These are phyloP conservation scores for Meyerozyma carpophila DNA, from an alignment of 1,139 yeast species.

Conservation along the genomic window DNA sequence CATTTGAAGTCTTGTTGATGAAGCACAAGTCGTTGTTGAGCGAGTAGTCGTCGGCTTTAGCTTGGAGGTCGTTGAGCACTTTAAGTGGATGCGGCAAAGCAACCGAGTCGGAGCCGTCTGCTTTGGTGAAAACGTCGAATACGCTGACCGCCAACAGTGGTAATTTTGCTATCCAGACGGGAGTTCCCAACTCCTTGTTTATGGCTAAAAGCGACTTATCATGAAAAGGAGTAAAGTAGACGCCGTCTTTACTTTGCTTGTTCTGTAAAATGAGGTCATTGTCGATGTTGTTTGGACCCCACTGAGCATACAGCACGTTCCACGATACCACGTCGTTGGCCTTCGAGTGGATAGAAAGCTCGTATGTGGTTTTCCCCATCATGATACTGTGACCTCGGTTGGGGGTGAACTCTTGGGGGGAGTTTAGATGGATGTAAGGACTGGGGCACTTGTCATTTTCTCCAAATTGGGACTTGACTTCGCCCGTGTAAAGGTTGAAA, in stretches of 20 bases:
- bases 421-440: slow-evolving; percentile 18
- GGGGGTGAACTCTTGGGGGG: slow-evolving; percentile 6
- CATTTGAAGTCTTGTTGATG: slow-evolving; percentile 57
- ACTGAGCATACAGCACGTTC: slow-evolving; percentile 83
- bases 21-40: slow-evolving; percentile 44
- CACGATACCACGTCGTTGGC: slow-evolving; percentile 57
- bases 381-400: slow-evolving; percentile 22
- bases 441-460: slow-evolving; percentile 28
- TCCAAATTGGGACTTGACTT: slow-evolving; percentile 70
- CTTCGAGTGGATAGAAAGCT: slow-evolving; percentile 48
- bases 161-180: slow-evolving; percentile 71
- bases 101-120: slow-evolving; percentile 28
- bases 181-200: slow-evolving; percentile 59
- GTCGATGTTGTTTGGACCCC: slow-evolving; percentile 93
- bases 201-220: slow-evolving; percentile 67
- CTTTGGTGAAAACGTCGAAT: slow-evolving; percentile 58
- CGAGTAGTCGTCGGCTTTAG: slow-evolving; percentile 14
- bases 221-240: slow-evolving; percentile 80
- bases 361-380: slow-evolving; percentile 48
- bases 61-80: slow-evolving; percentile 31
- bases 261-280: slow-evolving; percentile 54
- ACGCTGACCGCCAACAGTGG: slow-evolving; percentile 68
- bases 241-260: slow-evolving; percentile 54
- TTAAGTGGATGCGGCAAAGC: slow-evolving; percentile 65
- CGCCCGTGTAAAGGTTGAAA: slow-evolving; percentile 72